phyloP scores from a whole-genome alignment of 176 grass and related monocot genomes.

The Oryza glaberrima region DNA sequence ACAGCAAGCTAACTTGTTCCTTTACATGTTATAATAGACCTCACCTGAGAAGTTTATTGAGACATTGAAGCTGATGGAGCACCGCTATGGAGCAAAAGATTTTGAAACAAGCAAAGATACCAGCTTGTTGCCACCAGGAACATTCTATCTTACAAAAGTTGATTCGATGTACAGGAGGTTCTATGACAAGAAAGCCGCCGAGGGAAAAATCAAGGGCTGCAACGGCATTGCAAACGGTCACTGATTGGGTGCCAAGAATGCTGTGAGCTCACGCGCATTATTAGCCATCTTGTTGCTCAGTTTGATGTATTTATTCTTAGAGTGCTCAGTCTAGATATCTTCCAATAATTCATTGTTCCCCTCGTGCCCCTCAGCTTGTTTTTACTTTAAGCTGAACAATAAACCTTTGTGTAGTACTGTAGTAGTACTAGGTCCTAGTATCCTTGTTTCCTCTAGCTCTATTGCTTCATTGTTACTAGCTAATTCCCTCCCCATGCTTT shows the following conservation, averaged over 20 bases:
- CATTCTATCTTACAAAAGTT: conserved; percentile 82
- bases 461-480: neutral
- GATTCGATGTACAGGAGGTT: conserved; percentile 86
- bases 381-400: conserved; percentile 24
- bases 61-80: conserved; percentile 79
- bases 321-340: neutral
- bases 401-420: neutral
- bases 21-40: conserved; percentile 44
- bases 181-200: conserved; percentile 52
- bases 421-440: neutral
- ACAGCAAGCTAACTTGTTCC: neutral
- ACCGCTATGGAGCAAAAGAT: conserved; percentile 79
- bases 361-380: neutral
- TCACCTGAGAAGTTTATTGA: conserved; percentile 70
- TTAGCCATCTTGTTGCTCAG: neutral
- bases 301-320: conserved; percentile 36
- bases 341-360: conserved; percentile 2
- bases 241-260: neutral
- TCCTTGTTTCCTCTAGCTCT: neutral
- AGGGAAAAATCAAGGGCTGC: conserved; percentile 22
- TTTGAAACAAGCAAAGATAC: conserved; percentile 72
- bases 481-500: neutral
- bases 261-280: conserved; percentile 5
- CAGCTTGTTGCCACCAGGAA: conserved; percentile 65
- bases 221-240: conserved; percentile 42